Percentiles rank a stretch among this genome's conserved stretches.
Conservation (phyloP, 805 yeast genomes). For the Kuraishia borneana region DNA sequence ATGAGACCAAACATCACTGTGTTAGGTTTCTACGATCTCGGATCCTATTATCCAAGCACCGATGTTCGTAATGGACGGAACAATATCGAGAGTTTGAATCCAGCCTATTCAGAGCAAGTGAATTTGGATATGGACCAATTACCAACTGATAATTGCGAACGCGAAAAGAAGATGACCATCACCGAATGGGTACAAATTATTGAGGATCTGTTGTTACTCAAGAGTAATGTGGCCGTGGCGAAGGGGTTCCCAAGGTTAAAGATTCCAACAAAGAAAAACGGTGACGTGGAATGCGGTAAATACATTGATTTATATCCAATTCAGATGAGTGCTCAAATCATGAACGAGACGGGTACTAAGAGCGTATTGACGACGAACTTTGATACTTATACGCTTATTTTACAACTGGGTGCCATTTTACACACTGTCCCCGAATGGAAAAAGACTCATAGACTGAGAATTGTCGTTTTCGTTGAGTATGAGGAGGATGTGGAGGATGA, state of each 20-base stretch:
- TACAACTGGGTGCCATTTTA: slow-evolving; percentile 88
- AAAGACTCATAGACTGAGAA: slow-evolving; percentile 58
- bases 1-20: slow-evolving; percentile 96
- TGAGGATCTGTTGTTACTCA: slow-evolving; percentile 82
- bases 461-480: slow-evolving; percentile 83
- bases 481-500: slow-evolving; percentile 65
- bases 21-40: slow-evolving; percentile 76
- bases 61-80: not conserved
- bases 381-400: slow-evolving; percentile 88
- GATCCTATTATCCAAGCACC: slow-evolving; percentile 7
- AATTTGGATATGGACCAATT: slow-evolving; percentile 8
- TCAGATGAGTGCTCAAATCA: slow-evolving; percentile 84
- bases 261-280: slow-evolving; percentile 41
- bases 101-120: slow-evolving; percentile 14
- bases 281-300: slow-evolving; percentile 19
- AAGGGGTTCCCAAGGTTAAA: slow-evolving; percentile 65
- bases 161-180: slow-evolving; percentile 57
- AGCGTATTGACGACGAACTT: slow-evolving; percentile 78
- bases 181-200: slow-evolving; percentile 86
- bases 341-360: slow-evolving; percentile 50
- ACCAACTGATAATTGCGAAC: slow-evolving; percentile 62
- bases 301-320: slow-evolving; percentile 90
- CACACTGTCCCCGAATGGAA: slow-evolving; percentile 94
- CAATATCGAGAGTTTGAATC: slow-evolving; percentile 12
- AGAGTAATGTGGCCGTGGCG: slow-evolving; percentile 88